Evolutionary conservation across 345 rosid genomes (phyloP).

Genomic region (Cardamine occulta): DNA sequence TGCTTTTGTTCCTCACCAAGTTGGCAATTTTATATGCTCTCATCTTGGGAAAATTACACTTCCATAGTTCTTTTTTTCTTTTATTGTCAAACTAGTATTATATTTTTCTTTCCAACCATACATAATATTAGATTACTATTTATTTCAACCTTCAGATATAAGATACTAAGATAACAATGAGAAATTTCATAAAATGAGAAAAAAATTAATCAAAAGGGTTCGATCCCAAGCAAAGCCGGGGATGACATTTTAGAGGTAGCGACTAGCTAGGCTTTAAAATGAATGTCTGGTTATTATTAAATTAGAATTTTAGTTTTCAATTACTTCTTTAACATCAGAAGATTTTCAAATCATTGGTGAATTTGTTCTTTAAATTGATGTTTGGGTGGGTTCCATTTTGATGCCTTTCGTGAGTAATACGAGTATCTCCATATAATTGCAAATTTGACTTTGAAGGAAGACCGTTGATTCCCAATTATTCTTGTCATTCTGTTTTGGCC

Average conservation of each 20-base stretch:
- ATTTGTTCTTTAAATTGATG: conserved; percentile 37
- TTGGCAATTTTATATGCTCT: conserved; percentile 27
- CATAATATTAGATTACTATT: not conserved
- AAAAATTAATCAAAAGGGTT: not conserved
- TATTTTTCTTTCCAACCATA: not conserved
- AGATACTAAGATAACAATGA: not conserved
- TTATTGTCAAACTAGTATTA: not conserved
- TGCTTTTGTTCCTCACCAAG: conserved; percentile 44
- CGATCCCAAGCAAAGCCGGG: not conserved
- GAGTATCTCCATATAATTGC: conserved; percentile 37
- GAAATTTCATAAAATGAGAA: not conserved
- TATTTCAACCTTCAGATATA: not conserved
- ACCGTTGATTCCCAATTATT: conserved; percentile 35
- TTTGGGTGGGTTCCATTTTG: conserved; percentile 42
- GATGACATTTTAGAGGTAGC: not conserved
- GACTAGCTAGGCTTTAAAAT: not conserved
- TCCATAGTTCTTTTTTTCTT: not conserved
- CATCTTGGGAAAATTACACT: not conserved
- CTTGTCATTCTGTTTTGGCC: conserved; percentile 15
- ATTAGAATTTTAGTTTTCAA: not conserved
- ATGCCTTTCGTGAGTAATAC: conserved; percentile 31
- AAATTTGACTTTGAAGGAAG: conserved; percentile 30
- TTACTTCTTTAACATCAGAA: not conserved
- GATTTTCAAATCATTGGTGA: conserved; percentile 24
- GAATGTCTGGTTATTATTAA: not conserved